A percentile compares a stretch with the other conserved stretches of the same genome.
Conservation (phyloP, 1,139 yeast species). For the Taphrina populina region DNA sequence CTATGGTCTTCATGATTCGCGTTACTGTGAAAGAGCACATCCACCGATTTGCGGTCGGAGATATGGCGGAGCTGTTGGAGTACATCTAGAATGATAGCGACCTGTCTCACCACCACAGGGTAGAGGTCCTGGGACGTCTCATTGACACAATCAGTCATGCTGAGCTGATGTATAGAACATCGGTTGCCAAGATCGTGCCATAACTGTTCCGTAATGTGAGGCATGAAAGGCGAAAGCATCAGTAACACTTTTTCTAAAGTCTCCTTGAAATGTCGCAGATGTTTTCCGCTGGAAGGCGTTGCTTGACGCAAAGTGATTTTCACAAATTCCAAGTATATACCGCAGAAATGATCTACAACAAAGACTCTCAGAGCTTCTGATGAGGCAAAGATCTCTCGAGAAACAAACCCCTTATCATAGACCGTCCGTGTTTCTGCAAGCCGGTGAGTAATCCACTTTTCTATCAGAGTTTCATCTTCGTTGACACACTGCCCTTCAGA, state of each 20-base stretch:
- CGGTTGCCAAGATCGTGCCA: slow-evolving; percentile 74
- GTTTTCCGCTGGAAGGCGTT: slow-evolving; percentile 76
- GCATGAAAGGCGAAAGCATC: slow-evolving; percentile 97
- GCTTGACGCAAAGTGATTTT: slow-evolving; percentile 79
- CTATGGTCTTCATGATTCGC: too few species aligned
- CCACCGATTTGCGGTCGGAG: too few species aligned
- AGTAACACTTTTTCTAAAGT: slow-evolving; percentile 78
- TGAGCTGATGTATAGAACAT: slow-evolving; percentile 3
- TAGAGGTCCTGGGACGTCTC: too few species aligned
- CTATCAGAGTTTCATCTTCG: slow-evolving; percentile 87
- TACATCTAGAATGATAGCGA: too few species aligned
- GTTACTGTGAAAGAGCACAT: too few species aligned
- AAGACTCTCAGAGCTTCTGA: slow-evolving; percentile 84
- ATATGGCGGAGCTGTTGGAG: too few species aligned
- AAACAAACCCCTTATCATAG: slow-evolving; percentile 66
- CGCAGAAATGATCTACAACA: slow-evolving; percentile 94
- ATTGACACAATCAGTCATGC: too few species aligned
- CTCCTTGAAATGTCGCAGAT: slow-evolving; percentile 87
- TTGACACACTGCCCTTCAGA: slow-evolving; percentile 46
- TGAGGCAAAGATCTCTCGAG: slow-evolving; percentile 83
- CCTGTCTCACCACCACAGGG: too few species aligned
- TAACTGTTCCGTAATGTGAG: slow-evolving; percentile 92
- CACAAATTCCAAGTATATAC: slow-evolving; percentile 95
- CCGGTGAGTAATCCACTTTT: slow-evolving; percentile 92
- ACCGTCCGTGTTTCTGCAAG: slow-evolving; percentile 66